Conservation (phyloP, 768 basidiomycete genomes). For the Tylopilus intermedius region DNA sequence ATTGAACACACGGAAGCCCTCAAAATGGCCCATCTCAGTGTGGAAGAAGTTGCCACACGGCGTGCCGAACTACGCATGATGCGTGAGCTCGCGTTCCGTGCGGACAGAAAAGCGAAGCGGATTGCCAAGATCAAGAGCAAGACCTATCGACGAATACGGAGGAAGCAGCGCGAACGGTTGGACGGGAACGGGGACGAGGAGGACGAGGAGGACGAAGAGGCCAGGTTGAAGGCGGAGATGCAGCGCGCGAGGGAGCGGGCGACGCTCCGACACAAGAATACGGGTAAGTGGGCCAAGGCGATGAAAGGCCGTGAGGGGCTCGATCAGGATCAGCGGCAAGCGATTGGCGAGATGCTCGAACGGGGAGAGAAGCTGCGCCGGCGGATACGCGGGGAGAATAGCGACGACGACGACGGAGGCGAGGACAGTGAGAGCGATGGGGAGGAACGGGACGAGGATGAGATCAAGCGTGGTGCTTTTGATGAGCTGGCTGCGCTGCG, state of each 20-base stretch:
- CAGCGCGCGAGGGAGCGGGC: constrained; percentile 85
- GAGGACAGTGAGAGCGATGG: constrained; percentile 40
- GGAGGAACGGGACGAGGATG: constrained; percentile 36
- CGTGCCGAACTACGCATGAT: constrained; percentile 79
- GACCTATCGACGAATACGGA: constrained; percentile 78
- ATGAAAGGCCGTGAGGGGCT: constrained; percentile 69
- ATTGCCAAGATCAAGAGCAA: constrained; percentile 95
- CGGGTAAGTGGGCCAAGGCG: constrained; percentile 81
- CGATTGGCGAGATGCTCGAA: constrained; percentile 82
- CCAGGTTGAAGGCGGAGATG: constrained; percentile 62
- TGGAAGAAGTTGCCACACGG: constrained; percentile 43
- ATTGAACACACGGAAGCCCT: constrained; percentile 74
- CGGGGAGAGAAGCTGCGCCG: constrained; percentile 73
- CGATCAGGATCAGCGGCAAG: constrained; percentile 54
- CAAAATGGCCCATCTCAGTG: constrained; percentile 55
- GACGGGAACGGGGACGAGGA: constrained; percentile 39
- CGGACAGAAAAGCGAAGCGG: constrained; percentile 87
- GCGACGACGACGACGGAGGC: constrained; percentile 46
- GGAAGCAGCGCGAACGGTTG: constrained; percentile 69
- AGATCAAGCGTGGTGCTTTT: constrained; percentile 64
- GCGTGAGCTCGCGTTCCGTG: constrained; percentile 91
- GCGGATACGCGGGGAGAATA: constrained; percentile 68
- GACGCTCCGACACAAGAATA: constrained; percentile 82
- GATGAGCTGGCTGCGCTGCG: constrained; percentile 65
- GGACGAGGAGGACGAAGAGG: constrained; percentile 1